phyloP scores from a whole-genome alignment of 495 filamentous ascomycete species.

The Lichenothelia convexa region DNA sequence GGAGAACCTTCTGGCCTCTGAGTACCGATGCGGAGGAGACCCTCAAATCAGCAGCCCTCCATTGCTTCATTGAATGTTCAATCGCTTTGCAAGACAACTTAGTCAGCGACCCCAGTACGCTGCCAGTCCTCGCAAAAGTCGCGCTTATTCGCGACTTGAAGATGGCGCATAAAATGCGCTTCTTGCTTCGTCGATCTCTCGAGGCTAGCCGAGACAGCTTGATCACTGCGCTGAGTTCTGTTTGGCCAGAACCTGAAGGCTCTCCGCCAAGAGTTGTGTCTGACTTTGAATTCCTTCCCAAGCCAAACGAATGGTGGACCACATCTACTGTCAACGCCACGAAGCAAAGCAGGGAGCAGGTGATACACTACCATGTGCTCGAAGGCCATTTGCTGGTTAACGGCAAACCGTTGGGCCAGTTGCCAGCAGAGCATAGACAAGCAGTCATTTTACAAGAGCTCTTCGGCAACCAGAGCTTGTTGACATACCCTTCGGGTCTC shows the following conservation, averaged over 20 bases:
- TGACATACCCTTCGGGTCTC: slow-evolving; percentile 26
- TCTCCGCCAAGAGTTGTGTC: slow-evolving; percentile 4
- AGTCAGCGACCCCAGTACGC: slow-evolving; percentile 11
- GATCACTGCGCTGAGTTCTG: slow-evolving; percentile 13
- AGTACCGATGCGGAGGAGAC: background rate
- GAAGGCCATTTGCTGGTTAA: slow-evolving; percentile 32
- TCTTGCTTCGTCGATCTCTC: slow-evolving; percentile 18
- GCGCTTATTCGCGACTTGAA: slow-evolving; percentile 31
- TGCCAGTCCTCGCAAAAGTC: slow-evolving; percentile 16
- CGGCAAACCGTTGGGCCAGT: slow-evolving; percentile 27
- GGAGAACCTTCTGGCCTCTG: slow-evolving; percentile 26
- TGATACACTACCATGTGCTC: slow-evolving; percentile 27
- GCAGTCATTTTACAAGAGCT: slow-evolving; percentile 23
- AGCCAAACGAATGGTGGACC: slow-evolving; percentile 20
- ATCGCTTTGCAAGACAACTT: slow-evolving; percentile 27
- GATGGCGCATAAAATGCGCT: slow-evolving; percentile 21
- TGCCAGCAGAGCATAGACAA: slow-evolving; percentile 26
- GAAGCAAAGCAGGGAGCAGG: slow-evolving; percentile 8
- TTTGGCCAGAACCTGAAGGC: slow-evolving; percentile 5
- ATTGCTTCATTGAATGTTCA: slow-evolving; percentile 20
- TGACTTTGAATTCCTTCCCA: slow-evolving; percentile 12
- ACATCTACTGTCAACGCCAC: slow-evolving; percentile 8
- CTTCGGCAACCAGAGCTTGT: slow-evolving; percentile 30
- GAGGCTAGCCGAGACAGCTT: slow-evolving; percentile 11
- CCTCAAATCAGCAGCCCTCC: slow-evolving; percentile 3